Conservation (phyloP, 2,329 filamentous ascomycete genomes). For the Verticillium dahliae region DNA sequence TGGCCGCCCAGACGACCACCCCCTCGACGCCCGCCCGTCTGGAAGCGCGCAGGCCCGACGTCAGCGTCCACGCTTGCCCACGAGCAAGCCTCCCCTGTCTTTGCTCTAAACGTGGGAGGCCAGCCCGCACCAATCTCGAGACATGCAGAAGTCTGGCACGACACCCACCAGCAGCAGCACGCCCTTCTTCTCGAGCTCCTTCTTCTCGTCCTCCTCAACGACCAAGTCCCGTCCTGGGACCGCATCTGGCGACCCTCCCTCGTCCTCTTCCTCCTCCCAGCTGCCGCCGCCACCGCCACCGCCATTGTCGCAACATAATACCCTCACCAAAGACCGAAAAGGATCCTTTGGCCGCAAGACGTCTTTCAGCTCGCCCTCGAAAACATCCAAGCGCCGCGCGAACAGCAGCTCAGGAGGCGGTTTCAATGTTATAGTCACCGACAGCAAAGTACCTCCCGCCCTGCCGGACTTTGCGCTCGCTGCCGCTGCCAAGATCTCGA, state of each 20-base stretch:
- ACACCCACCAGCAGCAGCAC: slow-evolving; percentile 15
- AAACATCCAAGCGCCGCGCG: slow-evolving; percentile 22
- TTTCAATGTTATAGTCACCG: slow-evolving; percentile 32
- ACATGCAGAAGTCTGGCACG: slow-evolving; percentile 13
- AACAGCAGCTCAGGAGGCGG: slow-evolving; percentile 34
- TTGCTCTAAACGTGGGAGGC: neutral
- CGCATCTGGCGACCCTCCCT: slow-evolving; percentile 11
- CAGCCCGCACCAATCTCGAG: slow-evolving; percentile 2
- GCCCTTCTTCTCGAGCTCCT: slow-evolving; percentile 28
- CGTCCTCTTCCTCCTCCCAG: slow-evolving; percentile 10
- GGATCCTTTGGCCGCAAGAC: slow-evolving; percentile 47
- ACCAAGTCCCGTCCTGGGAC: slow-evolving; percentile 17
- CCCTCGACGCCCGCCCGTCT: neutral
- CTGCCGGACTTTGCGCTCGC: slow-evolving; percentile 47
- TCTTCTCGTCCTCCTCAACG: slow-evolving; percentile 23
- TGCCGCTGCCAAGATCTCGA: slow-evolving; percentile 37
- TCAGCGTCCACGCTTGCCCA: neutral
- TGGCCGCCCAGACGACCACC: neutral
- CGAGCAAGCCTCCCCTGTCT: neutral
- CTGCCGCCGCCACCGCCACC: slow-evolving; percentile 11
- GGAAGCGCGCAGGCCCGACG: neutral
- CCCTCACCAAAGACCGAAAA: slow-evolving; percentile 40
- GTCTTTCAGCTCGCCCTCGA: slow-evolving; percentile 37
- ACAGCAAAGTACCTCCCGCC: slow-evolving; percentile 42
- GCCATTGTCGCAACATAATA: slow-evolving; percentile 18